Percentiles rank a stretch among this genome's conserved stretches.
Conservation (phyloP, 495 filamentous ascomycete species). For the Penicillium paxilli region DNA sequence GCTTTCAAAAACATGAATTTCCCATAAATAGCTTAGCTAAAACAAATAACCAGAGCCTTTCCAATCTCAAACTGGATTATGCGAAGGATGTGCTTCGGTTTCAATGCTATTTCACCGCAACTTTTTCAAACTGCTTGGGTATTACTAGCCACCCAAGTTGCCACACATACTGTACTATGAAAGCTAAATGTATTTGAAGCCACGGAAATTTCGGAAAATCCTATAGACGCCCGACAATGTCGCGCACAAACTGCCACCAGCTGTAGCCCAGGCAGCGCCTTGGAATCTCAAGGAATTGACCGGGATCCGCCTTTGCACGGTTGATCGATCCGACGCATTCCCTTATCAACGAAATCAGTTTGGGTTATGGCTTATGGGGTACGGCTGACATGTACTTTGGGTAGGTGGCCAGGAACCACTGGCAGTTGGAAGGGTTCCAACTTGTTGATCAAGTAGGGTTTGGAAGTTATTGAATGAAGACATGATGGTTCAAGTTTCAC, state of each 20-base stretch:
- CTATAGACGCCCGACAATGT: constrained; percentile 31
- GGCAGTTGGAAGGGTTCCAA: constrained; percentile 14
- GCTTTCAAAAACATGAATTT: too few relatives aligned
- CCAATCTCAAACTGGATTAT: too few relatives aligned
- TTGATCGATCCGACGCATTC: constrained; percentile 6
- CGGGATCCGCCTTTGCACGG: constrained; percentile 15
- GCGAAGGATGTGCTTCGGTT: too few relatives aligned
- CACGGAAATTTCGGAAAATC: constrained; percentile 32
- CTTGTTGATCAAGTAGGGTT: constrained; percentile 21
- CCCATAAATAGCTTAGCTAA: too few relatives aligned
- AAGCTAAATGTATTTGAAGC: constrained; percentile 25
- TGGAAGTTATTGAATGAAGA: constrained; percentile 20
- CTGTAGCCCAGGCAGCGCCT: constrained; percentile 30
- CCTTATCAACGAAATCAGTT: neutral
- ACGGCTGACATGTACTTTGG: neutral
- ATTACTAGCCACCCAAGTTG: too few relatives aligned
- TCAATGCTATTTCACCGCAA: too few relatives aligned
- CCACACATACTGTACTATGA: too few relatives aligned
- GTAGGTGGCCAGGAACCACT: constrained; percentile 6
- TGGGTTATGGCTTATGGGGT: neutral
- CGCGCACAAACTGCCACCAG: constrained; percentile 31
- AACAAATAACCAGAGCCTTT: too few relatives aligned
- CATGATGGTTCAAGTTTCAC: too few relatives aligned
- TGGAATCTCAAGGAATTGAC: constrained; percentile 27
- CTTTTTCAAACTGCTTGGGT: too few relatives aligned